Conservation (phyloP, 257 asterid genomes). For the Solanum paucissectum region DNA sequence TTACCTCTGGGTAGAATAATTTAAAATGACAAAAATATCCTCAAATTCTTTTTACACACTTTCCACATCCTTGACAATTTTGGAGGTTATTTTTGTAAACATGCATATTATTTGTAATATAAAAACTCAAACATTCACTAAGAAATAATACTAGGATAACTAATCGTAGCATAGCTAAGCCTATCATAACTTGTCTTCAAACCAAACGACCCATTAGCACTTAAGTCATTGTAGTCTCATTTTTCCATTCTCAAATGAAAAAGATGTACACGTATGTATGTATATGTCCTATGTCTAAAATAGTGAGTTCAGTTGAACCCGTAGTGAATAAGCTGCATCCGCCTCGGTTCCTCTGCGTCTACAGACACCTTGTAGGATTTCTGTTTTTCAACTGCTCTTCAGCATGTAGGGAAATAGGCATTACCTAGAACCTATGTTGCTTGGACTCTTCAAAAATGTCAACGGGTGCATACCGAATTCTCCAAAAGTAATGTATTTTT, state of each 20-base stretch:
- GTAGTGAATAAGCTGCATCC: neutral
- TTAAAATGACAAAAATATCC: neutral
- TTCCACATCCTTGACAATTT: fast-evolving
- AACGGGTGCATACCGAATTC: too few relatives aligned
- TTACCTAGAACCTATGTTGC: neutral
- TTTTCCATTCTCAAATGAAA: neutral
- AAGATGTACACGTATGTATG: neutral
- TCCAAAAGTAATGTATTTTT: too few relatives aligned
- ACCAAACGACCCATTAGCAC: neutral
- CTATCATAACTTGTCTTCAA: neutral
- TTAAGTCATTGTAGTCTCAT: neutral
- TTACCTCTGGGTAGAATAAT: neutral
- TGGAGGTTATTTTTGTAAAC: neutral
- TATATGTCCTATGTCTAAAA: neutral
- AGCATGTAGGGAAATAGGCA: neutral
- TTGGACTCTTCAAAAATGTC: too few relatives aligned
- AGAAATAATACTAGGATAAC: neutral
- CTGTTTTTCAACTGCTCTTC: neutral
- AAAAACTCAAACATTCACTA: neutral
- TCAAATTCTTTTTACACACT: fast-evolving
- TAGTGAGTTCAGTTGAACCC: neutral
- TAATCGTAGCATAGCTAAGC: neutral
- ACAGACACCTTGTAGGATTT: neutral
- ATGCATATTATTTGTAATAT: neutral
- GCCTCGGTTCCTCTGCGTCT: neutral